A percentile compares a stretch with the other conserved stretches of the same genome.
Evolutionary conservation across 441 rosid genomes (phyloP).

Genomic region (Biscutella laevigata): DNA sequence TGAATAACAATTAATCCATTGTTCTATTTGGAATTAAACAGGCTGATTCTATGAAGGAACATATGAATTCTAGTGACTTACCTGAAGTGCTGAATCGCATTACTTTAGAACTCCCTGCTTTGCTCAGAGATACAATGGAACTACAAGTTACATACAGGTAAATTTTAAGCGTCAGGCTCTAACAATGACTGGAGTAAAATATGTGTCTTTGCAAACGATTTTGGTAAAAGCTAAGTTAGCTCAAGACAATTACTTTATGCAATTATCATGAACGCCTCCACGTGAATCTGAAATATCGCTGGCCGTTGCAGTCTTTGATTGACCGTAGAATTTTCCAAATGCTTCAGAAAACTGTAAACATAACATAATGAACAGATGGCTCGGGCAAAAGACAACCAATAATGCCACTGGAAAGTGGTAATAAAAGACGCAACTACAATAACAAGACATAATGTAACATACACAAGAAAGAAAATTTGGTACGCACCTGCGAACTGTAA

Average conservation of each 20-base stretch:
- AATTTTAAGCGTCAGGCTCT: background rate
- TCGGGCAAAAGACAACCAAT: background rate
- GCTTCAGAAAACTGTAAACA: constrained; percentile 78
- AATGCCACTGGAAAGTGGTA: background rate
- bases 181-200: background rate
- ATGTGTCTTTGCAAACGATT: background rate
- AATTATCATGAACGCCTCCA: constrained; percentile 73
- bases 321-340: constrained; percentile 86
- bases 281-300: constrained; percentile 50
- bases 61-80: constrained; percentile 18
- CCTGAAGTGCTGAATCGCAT: constrained; percentile 95
- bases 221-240: background rate
- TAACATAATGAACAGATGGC: background rate
- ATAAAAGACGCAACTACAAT: background rate
- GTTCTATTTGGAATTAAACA: too few relatives aligned
- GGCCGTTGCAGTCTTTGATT: constrained; percentile 56
- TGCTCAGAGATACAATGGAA: constrained; percentile 50
- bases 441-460: background rate
- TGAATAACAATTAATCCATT: too few relatives aligned
- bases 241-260: constrained; percentile 51
- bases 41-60: background rate
- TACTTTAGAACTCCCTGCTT: constrained; percentile 35
- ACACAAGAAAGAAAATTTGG: background rate
- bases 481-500: constrained; percentile 77
- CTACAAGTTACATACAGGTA: constrained; percentile 42